Base-by-base conservation (phyloP, 108 stramenopile species). In the Stephanodiscus triporus region DNA sequence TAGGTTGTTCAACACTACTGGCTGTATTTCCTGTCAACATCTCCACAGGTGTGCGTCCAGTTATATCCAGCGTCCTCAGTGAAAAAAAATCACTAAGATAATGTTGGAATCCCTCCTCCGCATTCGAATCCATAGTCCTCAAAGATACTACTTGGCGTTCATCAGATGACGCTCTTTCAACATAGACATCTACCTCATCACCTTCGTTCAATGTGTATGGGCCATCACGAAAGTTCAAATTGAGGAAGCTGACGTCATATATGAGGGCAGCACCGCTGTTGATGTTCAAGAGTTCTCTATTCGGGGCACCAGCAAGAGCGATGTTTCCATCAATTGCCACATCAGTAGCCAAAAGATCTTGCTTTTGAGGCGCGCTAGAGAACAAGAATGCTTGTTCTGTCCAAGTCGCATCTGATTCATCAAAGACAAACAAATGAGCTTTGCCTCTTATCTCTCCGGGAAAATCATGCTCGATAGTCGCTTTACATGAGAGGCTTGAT, bases 251-350 rank as follows among this genome's bases (percentile, higher is more conserved):
- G 17, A 87, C 64, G 47, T 89, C 84, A 60, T 75, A 88, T 14
- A 89, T 63, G 51, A 84, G 43, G 1, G 83, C 91, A 42, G 88
- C 85, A 2, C 91, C 91, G 20, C 84, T 84, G 47, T 90, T 90
- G 43, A 80, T 53, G 48, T 86, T 77, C 30, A 82, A 29, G 9
- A 63, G 69, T 68, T 93, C 90, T 30, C 90, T 70, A 74, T 93
- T 93, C 9, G 89, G 89, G 22, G 89, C 88, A 34, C 91, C 90
- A 10, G 89, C 85, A 13, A 77, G 67, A 19, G 74, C 84, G 32
- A 54, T 23, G 63, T 64, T 56, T 40, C 63, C 79, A 53, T 78
- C 68, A 16, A 90, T 58, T 10, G 85, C 85, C 8, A 89, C 87
- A 50, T 54, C 65, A 20, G 61, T 37, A 10, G 88, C 91, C 37